These are phyloP conservation scores for Lactarius hatsudake DNA, from an alignment of 768 basidiomycete genomes.

Conservation along the genomic window DNA sequence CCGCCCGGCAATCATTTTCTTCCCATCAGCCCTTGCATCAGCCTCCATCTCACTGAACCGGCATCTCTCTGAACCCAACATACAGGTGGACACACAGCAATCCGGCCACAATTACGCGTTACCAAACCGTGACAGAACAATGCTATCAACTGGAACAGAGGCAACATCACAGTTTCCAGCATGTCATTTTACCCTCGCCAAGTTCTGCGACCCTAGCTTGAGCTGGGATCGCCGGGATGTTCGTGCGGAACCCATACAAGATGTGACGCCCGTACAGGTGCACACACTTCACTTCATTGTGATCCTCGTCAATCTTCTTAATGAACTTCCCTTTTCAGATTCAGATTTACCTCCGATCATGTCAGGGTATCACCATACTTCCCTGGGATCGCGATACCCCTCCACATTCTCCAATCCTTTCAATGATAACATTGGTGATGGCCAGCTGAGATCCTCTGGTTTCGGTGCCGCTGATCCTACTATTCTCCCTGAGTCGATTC, in stretches of 20 bases:
- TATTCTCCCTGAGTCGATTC: conserved; percentile 15
- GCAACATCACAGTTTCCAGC: conserved; percentile 20
- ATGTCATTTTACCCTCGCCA: conserved; percentile 15
- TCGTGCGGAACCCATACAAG: conserved; percentile 14
- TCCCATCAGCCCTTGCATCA: conserved; percentile 6
- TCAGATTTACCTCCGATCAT: conserved; percentile 22
- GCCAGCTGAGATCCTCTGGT: conserved; percentile 21
- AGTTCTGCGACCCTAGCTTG: conserved; percentile 17
- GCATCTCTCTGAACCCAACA: conserved; percentile 22
- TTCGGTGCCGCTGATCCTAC: conserved; percentile 20
- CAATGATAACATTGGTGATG: conserved; percentile 8
- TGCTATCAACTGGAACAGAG: conserved; percentile 6
- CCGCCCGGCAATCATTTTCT: conserved; percentile 9
- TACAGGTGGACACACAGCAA: conserved; percentile 9
- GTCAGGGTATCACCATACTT: conserved; percentile 4
- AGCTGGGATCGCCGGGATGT: conserved; percentile 22
- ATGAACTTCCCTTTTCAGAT: conserved; percentile 1
- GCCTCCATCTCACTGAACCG: conserved; percentile 3
- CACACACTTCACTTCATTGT: background rate
- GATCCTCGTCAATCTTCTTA: conserved; percentile 25
- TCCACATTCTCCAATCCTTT: conserved; percentile 19
- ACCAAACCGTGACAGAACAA: background rate
- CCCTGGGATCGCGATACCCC: conserved; percentile 12
- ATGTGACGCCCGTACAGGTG: conserved; percentile 11
- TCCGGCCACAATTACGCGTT: conserved; percentile 7